Evolutionary conservation across 1,284 basidiomycete genomes (phyloP), one percentile per base, ranked within the genome.

Genomic region (Ceratobasidium theobromae): DNA sequence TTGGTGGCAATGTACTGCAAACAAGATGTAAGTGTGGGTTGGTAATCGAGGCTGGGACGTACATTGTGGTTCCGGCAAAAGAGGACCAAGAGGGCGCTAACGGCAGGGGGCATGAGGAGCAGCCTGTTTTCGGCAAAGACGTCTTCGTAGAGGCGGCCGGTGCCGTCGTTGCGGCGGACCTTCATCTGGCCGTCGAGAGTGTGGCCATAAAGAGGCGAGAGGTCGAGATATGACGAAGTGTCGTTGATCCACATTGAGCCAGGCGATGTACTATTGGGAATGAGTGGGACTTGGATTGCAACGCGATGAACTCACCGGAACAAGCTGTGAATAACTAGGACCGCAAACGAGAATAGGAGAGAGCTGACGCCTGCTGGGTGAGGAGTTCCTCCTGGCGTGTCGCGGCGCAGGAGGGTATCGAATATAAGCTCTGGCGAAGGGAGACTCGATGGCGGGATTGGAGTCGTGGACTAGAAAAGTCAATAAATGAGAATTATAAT

Each of bases 11-110:
- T 82, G 73, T 83, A 90, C 71, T 78, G 76, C 18, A 35, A n/a
- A 48, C 48, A 30, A 33, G 55, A 46, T 9, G 12, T 49, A 6
- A 28, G 9, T n/a, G 18, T 46, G 32, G 27, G 25, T 35, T 12
- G 8, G 23, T 43, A 30, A 5, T 27, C 28, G 18, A 30, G 52
- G 14, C 35, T 2, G 9, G 45, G 41, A 76, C 85, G 69, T 68
- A 90, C 89, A 73, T 95, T 95, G 76, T 95, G 93, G 71, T 93
- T 92, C 23, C 91, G 80, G 71, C 82, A 89, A 80, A 95, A 94
- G n/a, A 93, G 73, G 12, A 95, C 82, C 27, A 92, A 79, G 21
- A 94, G 76, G 5, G 84, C 86, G 66, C 85, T 58, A 6, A 35
- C 84, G 2, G 85, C 84, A 0, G 91, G 91, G 0, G 93, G 92